Percentiles rank a stretch among this genome's conserved stretches.
Evolutionary conservation across 306 rosid genomes (phyloP).

Genomic region (Datisca glomerata): DNA sequence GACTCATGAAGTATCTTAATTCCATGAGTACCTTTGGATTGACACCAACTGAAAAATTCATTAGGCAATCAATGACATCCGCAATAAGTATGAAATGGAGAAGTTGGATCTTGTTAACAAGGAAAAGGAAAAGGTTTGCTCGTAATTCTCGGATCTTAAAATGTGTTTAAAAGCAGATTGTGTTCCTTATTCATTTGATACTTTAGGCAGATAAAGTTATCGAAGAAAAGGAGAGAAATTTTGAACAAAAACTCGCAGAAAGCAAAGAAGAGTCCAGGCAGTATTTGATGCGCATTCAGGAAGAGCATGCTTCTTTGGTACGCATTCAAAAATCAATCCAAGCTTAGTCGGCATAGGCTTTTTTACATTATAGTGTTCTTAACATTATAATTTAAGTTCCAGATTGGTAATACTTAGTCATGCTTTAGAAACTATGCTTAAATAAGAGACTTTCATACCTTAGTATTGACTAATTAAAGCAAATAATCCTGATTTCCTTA

Average conservation of each 20-base stretch:
- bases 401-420: constrained; percentile 1
- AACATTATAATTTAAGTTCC: neutral
- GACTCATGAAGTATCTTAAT: constrained; percentile 10
- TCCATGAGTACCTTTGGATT: constrained; percentile 16
- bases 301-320: constrained; percentile 65
- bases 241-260: constrained; percentile 46
- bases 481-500: neutral
- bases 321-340: constrained; percentile 15
- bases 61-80: constrained; percentile 87
- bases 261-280: constrained; percentile 61
- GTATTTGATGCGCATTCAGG: constrained; percentile 46
- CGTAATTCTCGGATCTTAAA: constrained; percentile 16
- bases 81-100: constrained; percentile 78
- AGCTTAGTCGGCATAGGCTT: constrained; percentile 3
- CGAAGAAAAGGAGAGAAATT: constrained; percentile 40
- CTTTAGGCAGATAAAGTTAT: constrained; percentile 57
- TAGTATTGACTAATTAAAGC: neutral
- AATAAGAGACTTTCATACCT: neutral
- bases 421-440: neutral
- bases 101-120: constrained; percentile 54
- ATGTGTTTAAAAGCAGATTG: constrained; percentile 7
- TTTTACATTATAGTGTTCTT: neutral
- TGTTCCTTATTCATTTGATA: constrained; percentile 31
- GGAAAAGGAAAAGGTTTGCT: constrained; percentile 90
- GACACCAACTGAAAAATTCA: constrained; percentile 17